Evolutionary conservation across 2,329 filamentous ascomycete species (phyloP).

Genomic region (Trichoderma semiorbis): DNA sequence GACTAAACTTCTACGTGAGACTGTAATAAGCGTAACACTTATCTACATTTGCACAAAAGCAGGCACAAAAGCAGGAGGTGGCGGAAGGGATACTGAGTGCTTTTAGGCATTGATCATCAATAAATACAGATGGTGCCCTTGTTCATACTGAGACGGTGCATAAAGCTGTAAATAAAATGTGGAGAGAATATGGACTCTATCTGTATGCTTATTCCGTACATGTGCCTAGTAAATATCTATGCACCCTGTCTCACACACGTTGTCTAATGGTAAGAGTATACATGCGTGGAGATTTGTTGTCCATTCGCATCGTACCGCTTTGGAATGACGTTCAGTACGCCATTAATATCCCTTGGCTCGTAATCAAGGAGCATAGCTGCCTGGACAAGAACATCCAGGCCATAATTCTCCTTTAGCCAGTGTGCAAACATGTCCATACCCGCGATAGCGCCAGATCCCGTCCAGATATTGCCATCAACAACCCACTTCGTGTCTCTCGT

Average conservation of each 20-base stretch:
- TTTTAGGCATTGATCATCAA: neutral
- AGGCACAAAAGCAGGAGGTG: neutral
- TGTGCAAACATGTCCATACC: conserved; percentile 44
- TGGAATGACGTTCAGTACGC: conserved; percentile 28
- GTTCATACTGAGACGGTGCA: neutral
- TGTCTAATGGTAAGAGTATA: conserved; percentile 9
- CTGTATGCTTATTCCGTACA: neutral
- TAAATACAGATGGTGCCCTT: neutral
- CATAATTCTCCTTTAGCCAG: conserved; percentile 37
- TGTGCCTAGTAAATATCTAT: neutral
- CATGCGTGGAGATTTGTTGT: conserved; percentile 29
- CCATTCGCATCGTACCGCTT: conserved; percentile 29
- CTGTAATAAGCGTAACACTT: neutral
- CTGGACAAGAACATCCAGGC: conserved; percentile 26
- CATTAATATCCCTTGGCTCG: conserved; percentile 35
- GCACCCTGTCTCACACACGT: neutral
- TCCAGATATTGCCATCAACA: conserved; percentile 45
- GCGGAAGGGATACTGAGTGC: neutral
- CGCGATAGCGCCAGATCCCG: conserved; percentile 41
- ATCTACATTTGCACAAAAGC: neutral
- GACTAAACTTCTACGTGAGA: neutral
- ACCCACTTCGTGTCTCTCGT: conserved; percentile 42
- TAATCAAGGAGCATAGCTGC: conserved; percentile 31
- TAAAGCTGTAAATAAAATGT: neutral
- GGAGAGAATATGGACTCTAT: neutral